Percentiles rank a stretch among this genome's conserved stretches.
phyloP scores from a whole-genome alignment of 2,329 filamentous ascomycete genomes.

The Scytalidium lignicola region DNA sequence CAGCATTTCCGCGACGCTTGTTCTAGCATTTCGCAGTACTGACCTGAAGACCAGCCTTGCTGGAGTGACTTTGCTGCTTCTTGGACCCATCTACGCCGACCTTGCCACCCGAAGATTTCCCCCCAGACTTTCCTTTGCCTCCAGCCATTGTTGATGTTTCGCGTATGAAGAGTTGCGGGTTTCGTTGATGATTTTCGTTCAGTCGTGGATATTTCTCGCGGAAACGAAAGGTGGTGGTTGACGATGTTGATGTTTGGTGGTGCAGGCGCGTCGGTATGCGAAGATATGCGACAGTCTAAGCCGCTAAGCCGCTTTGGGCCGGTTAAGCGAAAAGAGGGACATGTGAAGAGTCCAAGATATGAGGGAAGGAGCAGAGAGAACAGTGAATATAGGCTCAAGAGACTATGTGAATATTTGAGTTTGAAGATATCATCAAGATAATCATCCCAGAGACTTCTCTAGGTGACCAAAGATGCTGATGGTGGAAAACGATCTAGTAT shows the following conservation, averaged over 20 bases:
- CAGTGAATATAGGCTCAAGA: neutral
- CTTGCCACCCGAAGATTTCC: slow-evolving; percentile 32
- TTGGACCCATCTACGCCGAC: slow-evolving; percentile 27
- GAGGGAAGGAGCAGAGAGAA: neutral
- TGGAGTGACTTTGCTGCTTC: slow-evolving; percentile 32
- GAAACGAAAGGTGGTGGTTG: neutral
- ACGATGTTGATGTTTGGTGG: slow-evolving; percentile 1
- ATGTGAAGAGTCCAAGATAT: neutral
- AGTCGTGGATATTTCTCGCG: slow-evolving; percentile 1
- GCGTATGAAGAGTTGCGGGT: neutral
- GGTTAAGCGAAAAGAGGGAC: neutral
- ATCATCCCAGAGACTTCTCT: neutral
- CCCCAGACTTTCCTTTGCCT: slow-evolving; percentile 31
- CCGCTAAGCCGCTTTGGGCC: neutral
- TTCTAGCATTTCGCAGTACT: slow-evolving; percentile 22
- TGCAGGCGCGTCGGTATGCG: neutral
- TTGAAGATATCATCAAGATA: neutral
- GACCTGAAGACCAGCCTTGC: slow-evolving; percentile 31
- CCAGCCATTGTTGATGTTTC: slow-evolving; percentile 25
- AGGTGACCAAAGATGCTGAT: neutral
- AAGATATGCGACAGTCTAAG: neutral
- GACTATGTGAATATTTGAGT: neutral
- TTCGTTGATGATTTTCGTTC: slow-evolving; percentile 4
- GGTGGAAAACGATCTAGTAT: neutral
- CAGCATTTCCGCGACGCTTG: neutral